These are phyloP conservation scores for Chaetomiaceae sp. DNA, from an alignment of 2,329 filamentous ascomycete species.

Conservation along the genomic window DNA sequence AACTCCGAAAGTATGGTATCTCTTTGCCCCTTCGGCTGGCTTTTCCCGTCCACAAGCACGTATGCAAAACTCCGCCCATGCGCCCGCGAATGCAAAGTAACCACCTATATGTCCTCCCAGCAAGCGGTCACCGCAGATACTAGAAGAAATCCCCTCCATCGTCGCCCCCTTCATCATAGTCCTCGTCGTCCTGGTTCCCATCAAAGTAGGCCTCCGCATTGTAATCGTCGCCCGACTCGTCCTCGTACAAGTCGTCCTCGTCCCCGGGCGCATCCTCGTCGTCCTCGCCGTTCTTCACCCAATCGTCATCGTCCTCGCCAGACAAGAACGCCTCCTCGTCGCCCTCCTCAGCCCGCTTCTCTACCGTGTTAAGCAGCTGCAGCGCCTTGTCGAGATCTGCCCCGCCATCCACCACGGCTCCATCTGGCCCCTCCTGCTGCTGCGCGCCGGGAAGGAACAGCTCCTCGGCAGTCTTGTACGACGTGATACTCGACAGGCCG, in stretches of 20 bases:
- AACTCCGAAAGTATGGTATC: slow-evolving; percentile 10
- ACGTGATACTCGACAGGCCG: slow-evolving; percentile 41
- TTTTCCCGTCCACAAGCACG: neutral
- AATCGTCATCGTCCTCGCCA: slow-evolving; percentile 47
- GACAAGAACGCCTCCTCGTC: slow-evolving; percentile 34
- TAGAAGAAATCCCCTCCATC: slow-evolving; percentile 32
- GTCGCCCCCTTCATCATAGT: slow-evolving; percentile 48
- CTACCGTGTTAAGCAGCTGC: slow-evolving; percentile 39
- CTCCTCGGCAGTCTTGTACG: slow-evolving; percentile 45
- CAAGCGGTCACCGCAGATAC: neutral
- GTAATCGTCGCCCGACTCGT: slow-evolving; percentile 56
- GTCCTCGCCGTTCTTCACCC: slow-evolving; percentile 38
- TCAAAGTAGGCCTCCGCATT: slow-evolving; percentile 57
- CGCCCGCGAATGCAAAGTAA: slow-evolving; percentile 9
- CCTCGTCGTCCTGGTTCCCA: slow-evolving; percentile 48
- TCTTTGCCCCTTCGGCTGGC: neutral
- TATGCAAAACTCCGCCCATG: neutral
- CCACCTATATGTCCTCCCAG: neutral
- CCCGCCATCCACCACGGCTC: slow-evolving; percentile 22
- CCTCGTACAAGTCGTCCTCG: slow-evolving; percentile 47
- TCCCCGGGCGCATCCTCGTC: slow-evolving; percentile 42
- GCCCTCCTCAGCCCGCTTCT: slow-evolving; percentile 32
- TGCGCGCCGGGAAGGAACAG: slow-evolving; percentile 37
- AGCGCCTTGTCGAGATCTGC: slow-evolving; percentile 34
- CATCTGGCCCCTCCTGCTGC: slow-evolving; percentile 22